These are phyloP conservation scores for Calonectria honghensis DNA, from an alignment of 2,329 filamentous ascomycete species.

Conservation along the genomic window DNA sequence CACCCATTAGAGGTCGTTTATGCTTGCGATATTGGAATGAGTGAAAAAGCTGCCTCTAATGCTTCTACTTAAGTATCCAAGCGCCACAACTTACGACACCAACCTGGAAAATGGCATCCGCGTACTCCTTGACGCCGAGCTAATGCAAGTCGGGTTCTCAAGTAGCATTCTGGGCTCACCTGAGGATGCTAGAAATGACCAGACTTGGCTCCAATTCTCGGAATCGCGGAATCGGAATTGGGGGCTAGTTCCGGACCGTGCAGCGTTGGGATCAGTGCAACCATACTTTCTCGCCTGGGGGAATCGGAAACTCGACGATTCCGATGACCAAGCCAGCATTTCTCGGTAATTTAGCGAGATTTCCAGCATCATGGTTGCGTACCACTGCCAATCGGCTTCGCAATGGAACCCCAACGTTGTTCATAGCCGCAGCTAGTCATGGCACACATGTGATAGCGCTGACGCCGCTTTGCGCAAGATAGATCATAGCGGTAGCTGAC, in stretches of 20 bases:
- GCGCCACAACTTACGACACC: not conserved
- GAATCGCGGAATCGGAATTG: constrained; percentile 11
- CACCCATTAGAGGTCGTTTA: not conserved
- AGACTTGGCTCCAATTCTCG: not conserved
- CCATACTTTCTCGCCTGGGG: not conserved
- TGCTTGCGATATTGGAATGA: not conserved
- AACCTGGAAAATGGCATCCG: not conserved
- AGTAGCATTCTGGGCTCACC: not conserved
- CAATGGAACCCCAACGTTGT: not conserved
- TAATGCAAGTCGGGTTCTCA: not conserved
- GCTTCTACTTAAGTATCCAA: not conserved
- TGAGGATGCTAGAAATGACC: not conserved
- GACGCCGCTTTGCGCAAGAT: not conserved
- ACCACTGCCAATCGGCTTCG: not conserved
- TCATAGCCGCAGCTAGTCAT: not conserved
- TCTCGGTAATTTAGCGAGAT: not conserved
- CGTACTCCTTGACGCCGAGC: not conserved
- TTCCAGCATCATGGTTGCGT: not conserved
- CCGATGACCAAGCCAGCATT: not conserved
- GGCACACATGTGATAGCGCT: not conserved
- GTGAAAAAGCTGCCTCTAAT: not conserved
- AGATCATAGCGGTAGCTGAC: not conserved
- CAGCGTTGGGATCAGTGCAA: not conserved
- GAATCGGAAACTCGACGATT: not conserved
- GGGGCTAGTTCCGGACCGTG: not conserved